Evolutionary conservation across 2,329 filamentous ascomycete species (phyloP), one percentile per base, ranked within the genome.

Genomic region (Colletotrichum lupini): DNA sequence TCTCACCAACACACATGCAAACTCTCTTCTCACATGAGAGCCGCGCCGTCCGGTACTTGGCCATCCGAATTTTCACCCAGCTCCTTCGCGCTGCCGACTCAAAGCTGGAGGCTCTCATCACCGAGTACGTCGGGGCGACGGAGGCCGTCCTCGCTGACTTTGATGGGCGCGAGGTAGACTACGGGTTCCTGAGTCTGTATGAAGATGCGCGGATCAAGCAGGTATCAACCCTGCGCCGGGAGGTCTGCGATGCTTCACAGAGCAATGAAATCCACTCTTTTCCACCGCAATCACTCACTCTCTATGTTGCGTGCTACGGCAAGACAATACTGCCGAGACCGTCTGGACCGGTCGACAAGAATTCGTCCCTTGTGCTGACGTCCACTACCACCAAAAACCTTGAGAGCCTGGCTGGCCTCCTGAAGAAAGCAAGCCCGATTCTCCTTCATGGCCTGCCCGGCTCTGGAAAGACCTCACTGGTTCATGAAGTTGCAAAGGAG

Each of bases 381-480:
- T 80, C 87, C 0, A 98, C 95, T 0, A 94, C 95, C 0, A 83
- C 88, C 37, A 81, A 81, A 11, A 99, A 98, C 76, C 85, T 98
- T 49, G 89, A 90, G 77, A 86, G 82, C 12, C 88, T 98, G 68
- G 93, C 94, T 2, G 82, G 83, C 32, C 88, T 92, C 59, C 85
- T 99, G 35, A 91, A 93, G 57, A 86, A 87, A 4, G 81, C 89
- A 1, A 91, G 91, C 0, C 95, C 97, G 0, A 87, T 98, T 46
- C 86, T 99, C 24, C 87, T 99, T 5, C 91, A 95, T 75, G 97
- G 97, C 1, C 86, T 94, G 16, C 90, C 96, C 8, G 96, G 97
- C 24, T 93, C 93, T 37, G 97, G 97, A 63, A 99, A 99, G 85
- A 98, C 97, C 0, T 92, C 94, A 0, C 83, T 97, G 24, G 90